A percentile compares a stretch with the other conserved stretches of the same genome.
Conservation (phyloP, 148 eudicot genomes). For the Chenopodium quinoa region DNA sequence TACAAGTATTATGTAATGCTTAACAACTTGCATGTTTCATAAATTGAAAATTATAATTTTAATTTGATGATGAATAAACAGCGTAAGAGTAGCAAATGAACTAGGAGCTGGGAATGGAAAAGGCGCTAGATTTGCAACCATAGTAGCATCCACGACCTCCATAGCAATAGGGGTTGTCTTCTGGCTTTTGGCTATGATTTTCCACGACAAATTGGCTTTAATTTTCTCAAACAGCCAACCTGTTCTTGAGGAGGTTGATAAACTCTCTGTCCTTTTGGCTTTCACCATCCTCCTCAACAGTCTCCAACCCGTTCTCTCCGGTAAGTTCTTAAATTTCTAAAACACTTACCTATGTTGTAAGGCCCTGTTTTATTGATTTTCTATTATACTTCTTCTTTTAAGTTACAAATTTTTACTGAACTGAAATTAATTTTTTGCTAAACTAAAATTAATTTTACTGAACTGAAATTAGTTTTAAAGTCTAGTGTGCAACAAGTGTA, state of each 20-base stretch:
- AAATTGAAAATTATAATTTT: background rate
- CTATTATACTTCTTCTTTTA: too few relatives aligned
- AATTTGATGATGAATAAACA: slow-evolving; percentile 1
- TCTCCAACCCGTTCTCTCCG: slow-evolving; percentile 63
- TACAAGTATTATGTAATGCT: too few relatives aligned
- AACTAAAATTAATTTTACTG: too few relatives aligned
- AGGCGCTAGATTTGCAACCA: slow-evolving; percentile 50
- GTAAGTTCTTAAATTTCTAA: slow-evolving; percentile 18
- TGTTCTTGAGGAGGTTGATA: slow-evolving; percentile 42
- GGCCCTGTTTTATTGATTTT: too few relatives aligned
- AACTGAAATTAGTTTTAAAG: too few relatives aligned
- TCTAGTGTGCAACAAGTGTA: too few relatives aligned
- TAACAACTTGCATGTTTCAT: background rate
- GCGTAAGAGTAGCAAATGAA: slow-evolving; percentile 55
- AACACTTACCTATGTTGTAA: too few relatives aligned
- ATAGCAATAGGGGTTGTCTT: slow-evolving; percentile 38
- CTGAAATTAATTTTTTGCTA: too few relatives aligned
- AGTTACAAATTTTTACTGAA: too few relatives aligned
- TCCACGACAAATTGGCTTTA: slow-evolving; percentile 37
- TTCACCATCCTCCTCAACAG: slow-evolving; percentile 65
- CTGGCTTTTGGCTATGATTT: slow-evolving; percentile 11
- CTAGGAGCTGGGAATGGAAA: slow-evolving; percentile 57
- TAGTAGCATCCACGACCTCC: slow-evolving; percentile 42
- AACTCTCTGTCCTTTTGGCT: slow-evolving; percentile 46
- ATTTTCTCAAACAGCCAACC: slow-evolving; percentile 49